A percentile compares a stretch with the other conserved stretches of the same genome.
Evolutionary conservation across 2,329 filamentous ascomycete genomes (phyloP).

Genomic region (Cladosporium austrohemisphaericum): DNA sequence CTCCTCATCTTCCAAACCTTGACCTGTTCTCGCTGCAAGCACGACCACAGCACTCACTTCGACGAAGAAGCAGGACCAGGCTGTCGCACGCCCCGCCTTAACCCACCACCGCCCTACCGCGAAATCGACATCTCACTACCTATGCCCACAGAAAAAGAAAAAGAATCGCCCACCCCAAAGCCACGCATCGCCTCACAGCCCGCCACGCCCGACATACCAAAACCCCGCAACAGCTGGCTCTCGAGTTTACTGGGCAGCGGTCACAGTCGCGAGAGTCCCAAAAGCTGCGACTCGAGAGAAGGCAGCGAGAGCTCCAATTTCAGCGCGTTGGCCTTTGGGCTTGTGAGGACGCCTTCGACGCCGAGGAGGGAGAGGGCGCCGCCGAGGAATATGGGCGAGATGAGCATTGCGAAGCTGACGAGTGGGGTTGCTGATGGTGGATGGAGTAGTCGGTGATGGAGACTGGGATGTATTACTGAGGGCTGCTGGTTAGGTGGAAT

Average conservation of each 20-base stretch:
- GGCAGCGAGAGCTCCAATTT: conserved; percentile 20
- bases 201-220: too few species aligned
- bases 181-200: too few species aligned
- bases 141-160: too few species aligned
- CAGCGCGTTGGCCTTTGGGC: conserved; percentile 18
- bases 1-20: too few species aligned
- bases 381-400: conserved; percentile 14
- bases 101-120: too few species aligned
- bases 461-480: background rate
- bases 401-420: conserved; percentile 23
- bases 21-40: too few species aligned
- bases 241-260: conserved; percentile 13
- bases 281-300: background rate
- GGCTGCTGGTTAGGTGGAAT: too few species aligned
- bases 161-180: too few species aligned
- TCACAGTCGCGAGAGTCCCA: background rate
- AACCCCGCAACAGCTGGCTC: conserved; percentile 9
- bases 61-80: too few species aligned
- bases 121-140: too few species aligned
- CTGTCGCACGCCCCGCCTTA: too few species aligned
- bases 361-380: background rate
- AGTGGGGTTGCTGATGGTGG: conserved; percentile 23
- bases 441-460: conserved; percentile 9
- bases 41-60: too few species aligned
- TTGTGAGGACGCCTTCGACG: background rate